A percentile compares a stretch with the other conserved stretches of the same genome.
phyloP scores from a whole-genome alignment of 2,329 filamentous ascomycete species.

The Talaromyces rugulosus region DNA sequence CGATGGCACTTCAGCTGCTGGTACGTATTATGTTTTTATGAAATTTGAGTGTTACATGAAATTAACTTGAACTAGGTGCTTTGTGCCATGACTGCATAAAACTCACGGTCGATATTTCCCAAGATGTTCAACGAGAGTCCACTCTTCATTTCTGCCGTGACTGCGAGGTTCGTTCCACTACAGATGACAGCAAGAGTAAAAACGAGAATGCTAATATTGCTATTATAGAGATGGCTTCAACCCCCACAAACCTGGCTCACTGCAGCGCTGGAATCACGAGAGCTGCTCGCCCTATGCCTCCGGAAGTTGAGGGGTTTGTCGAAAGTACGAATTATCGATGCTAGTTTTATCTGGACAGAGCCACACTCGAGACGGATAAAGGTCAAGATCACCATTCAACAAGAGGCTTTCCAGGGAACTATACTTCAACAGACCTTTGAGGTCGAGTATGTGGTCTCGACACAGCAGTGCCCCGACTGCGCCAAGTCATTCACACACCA shows the following conservation, averaged over 20 bases:
- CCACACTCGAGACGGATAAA: slow-evolving; percentile 89
- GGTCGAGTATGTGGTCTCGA: slow-evolving; percentile 84
- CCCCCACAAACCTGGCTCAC: slow-evolving; percentile 84
- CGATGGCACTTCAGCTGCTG: slow-evolving; percentile 63
- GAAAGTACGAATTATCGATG: slow-evolving; percentile 92
- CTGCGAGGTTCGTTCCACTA: slow-evolving; percentile 57
- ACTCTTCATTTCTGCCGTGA: slow-evolving; percentile 87
- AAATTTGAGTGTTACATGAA: not conserved
- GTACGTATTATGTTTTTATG: not conserved
- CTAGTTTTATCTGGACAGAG: slow-evolving; percentile 96
- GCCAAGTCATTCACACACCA: slow-evolving; percentile 95
- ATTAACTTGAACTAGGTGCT: slow-evolving; percentile 65
- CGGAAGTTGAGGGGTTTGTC: slow-evolving; percentile 80
- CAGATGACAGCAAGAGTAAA: not conserved
- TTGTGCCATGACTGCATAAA: slow-evolving; percentile 96
- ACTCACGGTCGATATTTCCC: slow-evolving; percentile 86
- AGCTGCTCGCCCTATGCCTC: slow-evolving; percentile 86
- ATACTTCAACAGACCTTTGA: slow-evolving; percentile 92
- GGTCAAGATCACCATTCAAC: slow-evolving; percentile 92
- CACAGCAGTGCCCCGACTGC: slow-evolving; percentile 93
- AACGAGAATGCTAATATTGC: not conserved
- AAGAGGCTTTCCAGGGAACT: slow-evolving; percentile 61
- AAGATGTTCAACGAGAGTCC: slow-evolving; percentile 86
- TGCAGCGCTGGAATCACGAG: slow-evolving; percentile 80
- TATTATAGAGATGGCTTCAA: slow-evolving; percentile 67